Percentiles rank a stretch among this genome's conserved stretches.
Evolutionary conservation across 495 filamentous ascomycete species (phyloP).

Genomic region (Neurospora intermedia): DNA sequence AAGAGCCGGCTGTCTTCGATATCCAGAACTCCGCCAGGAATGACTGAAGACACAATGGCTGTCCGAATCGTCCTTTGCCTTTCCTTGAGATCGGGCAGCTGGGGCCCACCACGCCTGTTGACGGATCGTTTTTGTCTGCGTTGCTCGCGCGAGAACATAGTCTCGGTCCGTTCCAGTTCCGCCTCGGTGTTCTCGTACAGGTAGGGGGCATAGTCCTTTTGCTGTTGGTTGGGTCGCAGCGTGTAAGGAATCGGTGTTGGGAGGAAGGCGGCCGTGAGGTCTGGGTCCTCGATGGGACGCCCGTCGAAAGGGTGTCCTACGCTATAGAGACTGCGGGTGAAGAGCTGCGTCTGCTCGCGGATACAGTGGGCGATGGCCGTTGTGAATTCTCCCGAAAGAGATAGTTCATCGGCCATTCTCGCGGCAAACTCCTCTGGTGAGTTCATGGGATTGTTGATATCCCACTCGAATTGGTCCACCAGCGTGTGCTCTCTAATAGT

Average conservation of each 20-base stretch:
- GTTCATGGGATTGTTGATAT: constrained; percentile 89
- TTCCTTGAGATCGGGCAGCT: constrained; percentile 90
- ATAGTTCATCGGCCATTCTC: constrained; percentile 82
- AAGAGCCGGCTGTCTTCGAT: constrained; percentile 80
- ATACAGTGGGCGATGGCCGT: constrained; percentile 97
- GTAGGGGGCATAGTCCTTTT: constrained; percentile 86
- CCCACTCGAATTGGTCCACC: constrained; percentile 98
- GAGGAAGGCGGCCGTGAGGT: constrained; percentile 74
- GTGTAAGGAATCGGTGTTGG: constrained; percentile 71
- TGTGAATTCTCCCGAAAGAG: constrained; percentile 88
- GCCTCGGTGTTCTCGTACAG: constrained; percentile 88
- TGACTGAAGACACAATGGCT: constrained; percentile 76
- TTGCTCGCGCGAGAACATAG: constrained; percentile 86
- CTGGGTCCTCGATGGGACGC: constrained; percentile 80
- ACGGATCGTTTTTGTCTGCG: constrained; percentile 89
- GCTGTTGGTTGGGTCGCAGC: constrained; percentile 80
- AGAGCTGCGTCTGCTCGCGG: constrained; percentile 87
- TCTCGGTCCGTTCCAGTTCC: constrained; percentile 82
- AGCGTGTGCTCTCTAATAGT: constrained; percentile 92
- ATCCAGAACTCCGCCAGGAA: constrained; percentile 70
- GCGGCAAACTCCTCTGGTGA: constrained; percentile 88
- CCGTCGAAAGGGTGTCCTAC: constrained; percentile 92
- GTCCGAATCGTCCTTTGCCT: constrained; percentile 84
- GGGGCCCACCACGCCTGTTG: constrained; percentile 87
- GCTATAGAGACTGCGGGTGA: constrained; percentile 86